Conservation (phyloP, 495 filamentous ascomycete species). For the Neurospora discreta region DNA sequence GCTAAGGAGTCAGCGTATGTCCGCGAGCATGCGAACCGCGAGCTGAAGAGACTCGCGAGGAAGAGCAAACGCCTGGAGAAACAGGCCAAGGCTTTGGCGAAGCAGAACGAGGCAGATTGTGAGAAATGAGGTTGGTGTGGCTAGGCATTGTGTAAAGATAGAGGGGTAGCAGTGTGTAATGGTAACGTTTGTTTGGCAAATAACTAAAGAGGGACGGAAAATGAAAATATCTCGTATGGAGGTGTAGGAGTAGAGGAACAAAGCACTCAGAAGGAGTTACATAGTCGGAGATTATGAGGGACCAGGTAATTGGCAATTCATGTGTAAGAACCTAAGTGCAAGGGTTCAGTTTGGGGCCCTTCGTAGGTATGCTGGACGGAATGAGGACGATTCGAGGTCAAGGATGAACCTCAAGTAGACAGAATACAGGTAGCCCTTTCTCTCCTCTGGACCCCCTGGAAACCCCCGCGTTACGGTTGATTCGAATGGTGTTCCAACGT, state of each 20-base stretch:
- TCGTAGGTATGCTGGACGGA: no score
- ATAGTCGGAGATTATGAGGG: not conserved
- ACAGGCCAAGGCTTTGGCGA: not conserved
- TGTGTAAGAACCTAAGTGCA: no score
- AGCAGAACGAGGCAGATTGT: not conserved
- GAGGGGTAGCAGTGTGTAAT: not conserved
- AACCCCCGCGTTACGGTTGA: no score
- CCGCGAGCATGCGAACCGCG: not conserved
- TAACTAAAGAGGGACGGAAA: not conserved
- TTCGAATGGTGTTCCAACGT: not conserved
- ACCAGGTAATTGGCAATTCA: not conserved
- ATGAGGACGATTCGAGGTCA: no score
- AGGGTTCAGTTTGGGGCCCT: no score
- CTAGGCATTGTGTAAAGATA: not conserved
- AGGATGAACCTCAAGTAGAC: not conserved
- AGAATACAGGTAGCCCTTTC: not conserved
- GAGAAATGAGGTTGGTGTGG: not conserved
- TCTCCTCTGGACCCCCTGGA: not conserved
- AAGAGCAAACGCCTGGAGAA: not conserved
- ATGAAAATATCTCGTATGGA: rapidly evolving
- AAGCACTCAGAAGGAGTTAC: not conserved
- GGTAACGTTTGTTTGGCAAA: not conserved
- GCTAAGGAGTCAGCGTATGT: not conserved
- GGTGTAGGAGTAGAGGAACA: not conserved
- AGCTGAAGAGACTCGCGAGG: not conserved